These are phyloP conservation scores for Adansonia rubrostipa DNA, from an alignment of 441 rosid species.

Conservation along the genomic window DNA sequence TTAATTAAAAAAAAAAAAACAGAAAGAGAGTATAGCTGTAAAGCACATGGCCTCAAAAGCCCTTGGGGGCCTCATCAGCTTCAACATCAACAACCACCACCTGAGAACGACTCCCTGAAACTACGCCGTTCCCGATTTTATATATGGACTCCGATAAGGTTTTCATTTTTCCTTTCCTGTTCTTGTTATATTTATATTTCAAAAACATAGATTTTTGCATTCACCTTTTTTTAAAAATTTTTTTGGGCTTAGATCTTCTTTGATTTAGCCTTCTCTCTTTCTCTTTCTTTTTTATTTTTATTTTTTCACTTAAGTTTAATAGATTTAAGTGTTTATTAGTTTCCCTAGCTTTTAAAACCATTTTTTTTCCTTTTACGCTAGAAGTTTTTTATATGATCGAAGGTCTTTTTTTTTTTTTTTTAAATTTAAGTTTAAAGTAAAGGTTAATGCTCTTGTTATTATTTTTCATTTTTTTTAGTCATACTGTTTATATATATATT, in stretches of 20 bases:
- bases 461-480: neutral
- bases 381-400: neutral
- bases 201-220: slow-evolving; percentile 14
- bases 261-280: slow-evolving; percentile 37
- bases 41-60: slow-evolving; percentile 59
- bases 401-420: slow-evolving; percentile 13
- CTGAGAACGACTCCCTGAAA: slow-evolving; percentile 43
- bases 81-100: slow-evolving; percentile 34
- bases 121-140: slow-evolving; percentile 36
- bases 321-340: neutral
- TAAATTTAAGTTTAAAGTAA: neutral
- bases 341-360: slow-evolving; percentile 25
- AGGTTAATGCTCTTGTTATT: neutral
- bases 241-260: slow-evolving; percentile 38
- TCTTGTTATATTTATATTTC: slow-evolving; percentile 9
- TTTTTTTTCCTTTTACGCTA: slow-evolving; percentile 13
- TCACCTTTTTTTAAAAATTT: too few relatives aligned
- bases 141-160: slow-evolving; percentile 62
- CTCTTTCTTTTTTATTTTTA: neutral
- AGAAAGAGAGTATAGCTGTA: too few relatives aligned
- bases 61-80: slow-evolving; percentile 45
- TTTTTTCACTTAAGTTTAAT: neutral
- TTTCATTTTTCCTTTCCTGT: neutral
- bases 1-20: too few relatives aligned
- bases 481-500: neutral